A percentile compares a stretch with the other conserved stretches of the same genome.
Conservation (phyloP, 768 basidiomycete genomes). For the Mrakia gelida region DNA sequence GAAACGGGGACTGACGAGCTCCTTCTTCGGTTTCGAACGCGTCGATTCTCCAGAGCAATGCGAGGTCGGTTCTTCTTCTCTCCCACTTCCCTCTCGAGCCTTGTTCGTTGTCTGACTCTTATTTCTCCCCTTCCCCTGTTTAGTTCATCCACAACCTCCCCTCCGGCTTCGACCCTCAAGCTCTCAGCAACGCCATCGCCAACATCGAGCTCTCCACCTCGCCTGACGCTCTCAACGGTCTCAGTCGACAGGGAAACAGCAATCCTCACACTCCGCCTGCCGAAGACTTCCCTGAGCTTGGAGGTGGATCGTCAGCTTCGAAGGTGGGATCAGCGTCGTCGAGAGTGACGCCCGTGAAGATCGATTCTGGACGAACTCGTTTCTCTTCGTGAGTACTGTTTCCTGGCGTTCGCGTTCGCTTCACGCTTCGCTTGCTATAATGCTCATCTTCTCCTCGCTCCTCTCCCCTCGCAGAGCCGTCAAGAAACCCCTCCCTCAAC, state of each 20-base stretch:
- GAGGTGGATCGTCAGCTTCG: conserved; percentile 34
- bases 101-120: conserved; percentile 58
- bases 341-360: neutral
- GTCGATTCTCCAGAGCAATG: neutral
- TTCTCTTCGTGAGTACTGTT: conserved; percentile 48
- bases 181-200: conserved; percentile 41
- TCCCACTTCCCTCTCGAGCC: conserved; percentile 59
- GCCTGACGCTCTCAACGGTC: neutral
- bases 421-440: conserved; percentile 2
- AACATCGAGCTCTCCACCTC: conserved; percentile 42
- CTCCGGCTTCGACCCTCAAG: conserved; percentile 45
- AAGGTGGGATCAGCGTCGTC: conserved; percentile 46
- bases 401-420: neutral
- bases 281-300: conserved; percentile 45
- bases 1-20: neutral
- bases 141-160: conserved; percentile 61
- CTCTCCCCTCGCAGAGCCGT: conserved; percentile 61
- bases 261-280: conserved; percentile 28
- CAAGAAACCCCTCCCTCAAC: conserved; percentile 55
- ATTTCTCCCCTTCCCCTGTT: neutral
- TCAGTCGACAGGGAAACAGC: conserved; percentile 36
- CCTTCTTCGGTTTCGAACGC: neutral
- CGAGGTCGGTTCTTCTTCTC: conserved; percentile 1
- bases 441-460: neutral
- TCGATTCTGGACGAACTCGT: conserved; percentile 81